phyloP scores from a whole-genome alignment of 495 filamentous ascomycete species.

The Aspergillus mulundensis region DNA sequence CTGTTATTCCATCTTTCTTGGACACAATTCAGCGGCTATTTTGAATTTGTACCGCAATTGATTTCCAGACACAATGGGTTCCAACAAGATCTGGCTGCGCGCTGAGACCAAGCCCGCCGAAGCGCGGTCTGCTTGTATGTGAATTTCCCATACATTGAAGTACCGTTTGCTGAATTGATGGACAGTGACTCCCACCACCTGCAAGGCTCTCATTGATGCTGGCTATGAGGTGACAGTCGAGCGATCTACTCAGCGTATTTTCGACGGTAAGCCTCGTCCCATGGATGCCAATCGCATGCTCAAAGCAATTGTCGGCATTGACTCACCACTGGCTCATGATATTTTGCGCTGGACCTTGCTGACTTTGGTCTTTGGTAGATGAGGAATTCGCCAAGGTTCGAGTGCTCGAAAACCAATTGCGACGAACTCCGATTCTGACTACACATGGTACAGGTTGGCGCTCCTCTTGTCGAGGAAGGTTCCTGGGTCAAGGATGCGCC shows the following conservation, averaged over 20 bases:
- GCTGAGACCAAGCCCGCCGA: slow-evolving; percentile 49
- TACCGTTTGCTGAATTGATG: slow-evolving; percentile 13
- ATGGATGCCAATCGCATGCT: not conserved
- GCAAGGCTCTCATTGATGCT: slow-evolving; percentile 73
- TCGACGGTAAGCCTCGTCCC: slow-evolving; percentile 55
- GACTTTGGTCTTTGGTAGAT: slow-evolving; percentile 22
- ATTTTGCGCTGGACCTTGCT: not conserved
- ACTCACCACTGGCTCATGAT: not conserved
- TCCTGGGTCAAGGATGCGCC: slow-evolving; percentile 74
- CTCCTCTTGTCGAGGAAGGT: slow-evolving; percentile 72
- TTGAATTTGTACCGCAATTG: slow-evolving; percentile 7
- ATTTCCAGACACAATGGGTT: slow-evolving; percentile 29
- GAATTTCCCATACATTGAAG: slow-evolving; percentile 5
- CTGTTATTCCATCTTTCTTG: slow-evolving; percentile 7
- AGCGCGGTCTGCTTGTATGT: slow-evolving; percentile 46
- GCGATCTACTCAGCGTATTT: slow-evolving; percentile 75
- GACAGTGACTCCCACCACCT: slow-evolving; percentile 61
- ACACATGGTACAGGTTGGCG: slow-evolving; percentile 48
- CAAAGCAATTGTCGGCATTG: not conserved
- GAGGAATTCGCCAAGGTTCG: slow-evolving; percentile 52
- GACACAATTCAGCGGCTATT: slow-evolving; percentile 6
- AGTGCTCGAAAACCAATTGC: not conserved
- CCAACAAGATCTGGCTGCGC: slow-evolving; percentile 46
- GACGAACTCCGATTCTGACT: not conserved
- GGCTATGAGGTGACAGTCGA: slow-evolving; percentile 85